Evolutionary conservation across 2,329 filamentous ascomycete species (phyloP).

Genomic region (Pleomassaria siparia): DNA sequence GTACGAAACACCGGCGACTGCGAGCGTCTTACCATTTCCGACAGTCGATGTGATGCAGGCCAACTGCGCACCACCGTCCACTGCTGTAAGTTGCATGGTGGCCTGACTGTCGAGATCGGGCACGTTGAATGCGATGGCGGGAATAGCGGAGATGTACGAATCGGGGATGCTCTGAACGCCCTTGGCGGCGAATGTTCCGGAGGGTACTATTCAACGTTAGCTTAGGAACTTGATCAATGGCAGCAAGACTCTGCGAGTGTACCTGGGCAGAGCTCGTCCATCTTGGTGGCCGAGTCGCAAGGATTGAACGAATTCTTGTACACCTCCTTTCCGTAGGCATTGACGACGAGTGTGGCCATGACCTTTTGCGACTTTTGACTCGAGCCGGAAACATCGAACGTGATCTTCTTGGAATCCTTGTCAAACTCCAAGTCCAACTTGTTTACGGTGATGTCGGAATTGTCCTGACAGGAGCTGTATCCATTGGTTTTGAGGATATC

Average conservation of each 20-base stretch:
- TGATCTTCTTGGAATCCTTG: slow-evolving; percentile 69
- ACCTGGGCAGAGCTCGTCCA: slow-evolving; percentile 81
- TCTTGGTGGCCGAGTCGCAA: slow-evolving; percentile 67
- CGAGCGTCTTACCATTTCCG: slow-evolving; percentile 82
- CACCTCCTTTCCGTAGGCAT: slow-evolving; percentile 79
- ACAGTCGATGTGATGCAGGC: slow-evolving; percentile 83
- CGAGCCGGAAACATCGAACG: slow-evolving; percentile 79
- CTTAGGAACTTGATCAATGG: background rate
- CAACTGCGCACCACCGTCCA: slow-evolving; percentile 62
- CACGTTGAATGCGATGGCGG: slow-evolving; percentile 83
- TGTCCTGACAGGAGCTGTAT: slow-evolving; percentile 70
- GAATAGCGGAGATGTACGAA: slow-evolving; percentile 73
- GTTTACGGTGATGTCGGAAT: slow-evolving; percentile 67
- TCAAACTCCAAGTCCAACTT: slow-evolving; percentile 79
- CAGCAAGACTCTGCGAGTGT: slow-evolving; percentile 35
- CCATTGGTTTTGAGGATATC: slow-evolving; percentile 79
- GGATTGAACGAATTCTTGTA: slow-evolving; percentile 83
- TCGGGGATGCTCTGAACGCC: slow-evolving; percentile 73
- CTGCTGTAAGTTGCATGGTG: slow-evolving; percentile 70
- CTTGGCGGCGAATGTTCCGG: slow-evolving; percentile 70
- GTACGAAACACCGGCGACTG: slow-evolving; percentile 76
- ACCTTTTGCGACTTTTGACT: slow-evolving; percentile 78
- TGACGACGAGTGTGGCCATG: slow-evolving; percentile 72
- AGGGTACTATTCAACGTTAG: slow-evolving; percentile 61
- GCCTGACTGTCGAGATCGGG: slow-evolving; percentile 89